Conservation (phyloP, 2,329 filamentous ascomycete species). For the Aspergillus sp. region DNA sequence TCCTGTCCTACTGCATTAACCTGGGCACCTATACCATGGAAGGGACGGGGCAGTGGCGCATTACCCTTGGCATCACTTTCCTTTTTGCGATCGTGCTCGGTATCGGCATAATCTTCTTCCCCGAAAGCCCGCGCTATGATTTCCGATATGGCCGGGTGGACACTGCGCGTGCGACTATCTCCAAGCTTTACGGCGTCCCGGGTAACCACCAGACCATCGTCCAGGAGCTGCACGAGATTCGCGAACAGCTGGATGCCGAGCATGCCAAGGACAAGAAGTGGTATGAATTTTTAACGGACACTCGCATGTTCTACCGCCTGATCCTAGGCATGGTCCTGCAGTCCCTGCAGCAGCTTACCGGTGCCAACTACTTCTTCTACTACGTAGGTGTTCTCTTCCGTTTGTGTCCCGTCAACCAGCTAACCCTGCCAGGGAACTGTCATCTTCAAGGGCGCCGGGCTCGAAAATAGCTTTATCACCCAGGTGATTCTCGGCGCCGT, state of each 20-base stretch:
- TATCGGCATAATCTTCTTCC: constrained; percentile 47
- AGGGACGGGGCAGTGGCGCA: constrained; percentile 40
- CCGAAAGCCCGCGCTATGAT: constrained; percentile 49
- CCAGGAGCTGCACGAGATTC: constrained; percentile 48
- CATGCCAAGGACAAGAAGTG: constrained; percentile 26
- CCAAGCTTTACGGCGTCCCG: constrained; percentile 46
- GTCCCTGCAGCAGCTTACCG: constrained; percentile 37
- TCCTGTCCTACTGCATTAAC: constrained; percentile 39
- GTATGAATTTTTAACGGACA: constrained; percentile 36
- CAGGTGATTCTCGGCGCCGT: constrained; percentile 58
- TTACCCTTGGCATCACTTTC: constrained; percentile 49
- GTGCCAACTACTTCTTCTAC: constrained; percentile 44
- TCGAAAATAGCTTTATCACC: constrained; percentile 54
- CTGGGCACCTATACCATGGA: constrained; percentile 31
- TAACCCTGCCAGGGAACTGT: too few relatives aligned
- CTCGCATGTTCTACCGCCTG: constrained; percentile 38
- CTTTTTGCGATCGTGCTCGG: constrained; percentile 48
- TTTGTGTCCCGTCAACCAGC: neutral
- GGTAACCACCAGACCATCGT: constrained; percentile 46
- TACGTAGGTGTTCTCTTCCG: constrained; percentile 34
- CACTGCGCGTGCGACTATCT: constrained; percentile 42
- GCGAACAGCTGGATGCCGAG: constrained; percentile 48
- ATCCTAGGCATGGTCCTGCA: constrained; percentile 35
- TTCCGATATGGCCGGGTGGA: constrained; percentile 47
- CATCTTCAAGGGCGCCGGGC: constrained; percentile 54